These are phyloP conservation scores for Clarireedia sp. DNA, from an alignment of 2,329 filamentous ascomycete species.

Conservation along the genomic window DNA sequence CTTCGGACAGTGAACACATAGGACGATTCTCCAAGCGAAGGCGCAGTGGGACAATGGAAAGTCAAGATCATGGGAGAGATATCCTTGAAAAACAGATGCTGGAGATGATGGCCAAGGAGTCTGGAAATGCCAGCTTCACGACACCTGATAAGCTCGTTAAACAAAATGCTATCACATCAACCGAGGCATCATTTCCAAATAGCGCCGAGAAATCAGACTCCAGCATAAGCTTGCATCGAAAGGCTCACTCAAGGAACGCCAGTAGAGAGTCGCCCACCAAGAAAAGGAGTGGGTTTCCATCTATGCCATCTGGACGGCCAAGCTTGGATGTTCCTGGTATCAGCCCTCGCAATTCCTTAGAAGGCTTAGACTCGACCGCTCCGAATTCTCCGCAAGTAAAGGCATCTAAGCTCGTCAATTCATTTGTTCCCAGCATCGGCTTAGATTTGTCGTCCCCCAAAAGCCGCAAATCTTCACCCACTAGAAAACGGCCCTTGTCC, in stretches of 20 bases:
- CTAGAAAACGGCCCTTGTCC: slow-evolving; percentile 45
- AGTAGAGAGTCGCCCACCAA: slow-evolving; percentile 10
- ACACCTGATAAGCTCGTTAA: slow-evolving; percentile 13
- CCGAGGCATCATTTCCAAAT: slow-evolving; percentile 13
- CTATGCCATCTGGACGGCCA: slow-evolving; percentile 21
- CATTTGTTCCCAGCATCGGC: slow-evolving; percentile 45
- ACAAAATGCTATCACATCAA: slow-evolving; percentile 10
- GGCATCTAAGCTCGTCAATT: slow-evolving; percentile 20
- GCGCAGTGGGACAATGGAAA: slow-evolving; percentile 37
- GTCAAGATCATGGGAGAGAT: slow-evolving; percentile 42
- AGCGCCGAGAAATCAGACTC: slow-evolving; percentile 12
- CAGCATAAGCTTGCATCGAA: slow-evolving; percentile 12
- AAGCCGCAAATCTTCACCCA: slow-evolving; percentile 57
- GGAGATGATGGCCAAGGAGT: slow-evolving; percentile 50
- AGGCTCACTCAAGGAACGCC: slow-evolving; percentile 16
- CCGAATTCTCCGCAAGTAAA: slow-evolving; percentile 26
- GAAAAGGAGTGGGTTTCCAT: slow-evolving; percentile 16
- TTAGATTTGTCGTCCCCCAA: slow-evolving; percentile 55
- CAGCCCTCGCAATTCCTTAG: slow-evolving; percentile 32
- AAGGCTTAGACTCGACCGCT: slow-evolving; percentile 37
- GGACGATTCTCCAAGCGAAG: slow-evolving; percentile 30
- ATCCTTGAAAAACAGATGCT: slow-evolving; percentile 55
- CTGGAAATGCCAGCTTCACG: slow-evolving; percentile 25
- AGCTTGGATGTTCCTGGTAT: slow-evolving; percentile 43
- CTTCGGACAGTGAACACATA: slow-evolving; percentile 46